Evolutionary conservation across 345 rosid genomes (phyloP).

Genomic region (Eutrema japonicum): DNA sequence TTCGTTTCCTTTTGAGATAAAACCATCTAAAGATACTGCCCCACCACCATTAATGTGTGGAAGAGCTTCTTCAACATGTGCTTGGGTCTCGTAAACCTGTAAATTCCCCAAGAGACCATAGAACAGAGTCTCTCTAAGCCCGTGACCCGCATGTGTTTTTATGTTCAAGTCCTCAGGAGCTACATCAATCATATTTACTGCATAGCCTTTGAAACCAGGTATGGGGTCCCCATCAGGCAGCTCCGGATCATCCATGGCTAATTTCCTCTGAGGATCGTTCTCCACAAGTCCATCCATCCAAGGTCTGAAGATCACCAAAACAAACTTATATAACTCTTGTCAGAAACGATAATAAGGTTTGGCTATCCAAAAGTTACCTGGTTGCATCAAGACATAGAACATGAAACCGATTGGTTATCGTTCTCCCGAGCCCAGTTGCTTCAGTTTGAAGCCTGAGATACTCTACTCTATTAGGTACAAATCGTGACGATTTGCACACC

Average conservation of each 20-base stretch:
- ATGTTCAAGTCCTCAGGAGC: constrained; percentile 31
- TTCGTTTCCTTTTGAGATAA: constrained; percentile 54
- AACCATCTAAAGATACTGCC: constrained; percentile 66
- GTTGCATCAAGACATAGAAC: constrained; percentile 59
- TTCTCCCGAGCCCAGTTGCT: constrained; percentile 49
- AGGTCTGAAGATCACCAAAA: constrained; percentile 34
- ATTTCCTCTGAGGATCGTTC: constrained; percentile 50
- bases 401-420: constrained; percentile 51
- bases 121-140: constrained; percentile 67
- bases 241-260: constrained; percentile 52
- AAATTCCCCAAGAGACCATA: constrained; percentile 55
- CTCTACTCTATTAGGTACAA: constrained; percentile 44
- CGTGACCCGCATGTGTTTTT: constrained; percentile 43
- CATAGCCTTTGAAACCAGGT: constrained; percentile 66
- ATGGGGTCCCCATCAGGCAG: constrained; percentile 47
- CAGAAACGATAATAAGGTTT: not conserved
- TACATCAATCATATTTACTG: constrained; percentile 63
- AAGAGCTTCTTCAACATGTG: constrained; percentile 50
- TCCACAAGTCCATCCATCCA: constrained; percentile 38
- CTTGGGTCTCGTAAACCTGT: constrained; percentile 61
- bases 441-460: constrained; percentile 50
- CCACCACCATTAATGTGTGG: constrained; percentile 47
- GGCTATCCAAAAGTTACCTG: constrained; percentile 44
- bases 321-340: not conserved
- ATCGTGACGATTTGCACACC: constrained; percentile 57